Evolutionary conservation across 2,329 filamentous ascomycete genomes (phyloP).

Genomic region (Diaporthe eres): DNA sequence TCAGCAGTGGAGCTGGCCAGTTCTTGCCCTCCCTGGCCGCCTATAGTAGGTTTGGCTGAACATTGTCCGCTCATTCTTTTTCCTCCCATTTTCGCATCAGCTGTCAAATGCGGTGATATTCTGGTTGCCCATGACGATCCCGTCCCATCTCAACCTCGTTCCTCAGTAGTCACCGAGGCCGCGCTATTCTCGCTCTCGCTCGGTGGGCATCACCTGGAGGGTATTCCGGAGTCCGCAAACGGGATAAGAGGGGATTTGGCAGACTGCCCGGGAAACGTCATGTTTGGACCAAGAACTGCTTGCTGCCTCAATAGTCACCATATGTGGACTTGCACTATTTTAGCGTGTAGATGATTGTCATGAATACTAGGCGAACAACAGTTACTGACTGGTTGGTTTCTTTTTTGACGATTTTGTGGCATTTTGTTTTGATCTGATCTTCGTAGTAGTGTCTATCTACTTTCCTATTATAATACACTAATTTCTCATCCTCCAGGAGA

Average conservation of each 20-base stretch:
- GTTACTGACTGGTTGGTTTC: background rate
- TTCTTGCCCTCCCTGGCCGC: background rate
- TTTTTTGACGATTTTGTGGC: constrained; percentile 13
- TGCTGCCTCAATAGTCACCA: background rate
- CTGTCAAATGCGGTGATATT: constrained; percentile 17
- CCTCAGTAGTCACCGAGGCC: background rate
- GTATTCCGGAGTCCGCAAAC: background rate
- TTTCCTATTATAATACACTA: constrained; percentile 17
- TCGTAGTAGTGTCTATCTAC: constrained; percentile 9
- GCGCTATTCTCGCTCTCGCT: constrained; percentile 15
- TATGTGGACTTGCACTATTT: background rate
- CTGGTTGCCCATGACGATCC: constrained; percentile 10
- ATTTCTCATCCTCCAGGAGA: background rate
- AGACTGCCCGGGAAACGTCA: background rate
- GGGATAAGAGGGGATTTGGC: background rate
- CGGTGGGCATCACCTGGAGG: background rate
- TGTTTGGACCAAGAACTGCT: too few species aligned
- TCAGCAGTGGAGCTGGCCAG: background rate
- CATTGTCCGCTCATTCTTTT: background rate
- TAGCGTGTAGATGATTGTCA: background rate
- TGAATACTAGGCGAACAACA: background rate
- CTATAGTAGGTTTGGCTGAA: background rate
- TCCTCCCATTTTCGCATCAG: constrained; percentile 8
- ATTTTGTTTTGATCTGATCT: constrained; percentile 20
- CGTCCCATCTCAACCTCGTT: constrained; percentile 12